Evolutionary conservation across 495 filamentous ascomycete genomes (phyloP).

Genomic region (Daldinia decipiens): DNA sequence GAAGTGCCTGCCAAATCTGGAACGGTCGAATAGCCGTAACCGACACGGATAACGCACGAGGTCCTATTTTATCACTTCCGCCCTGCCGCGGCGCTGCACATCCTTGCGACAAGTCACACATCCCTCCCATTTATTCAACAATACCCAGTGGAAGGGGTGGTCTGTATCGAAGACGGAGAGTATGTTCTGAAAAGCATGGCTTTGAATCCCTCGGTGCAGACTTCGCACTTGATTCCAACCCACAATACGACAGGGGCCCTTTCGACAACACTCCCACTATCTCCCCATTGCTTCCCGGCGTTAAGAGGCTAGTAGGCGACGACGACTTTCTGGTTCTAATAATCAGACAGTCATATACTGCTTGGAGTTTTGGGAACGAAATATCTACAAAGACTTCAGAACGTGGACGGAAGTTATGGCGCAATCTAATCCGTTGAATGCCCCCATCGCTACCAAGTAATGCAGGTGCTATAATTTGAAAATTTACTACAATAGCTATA

Average conservation of each 20-base stretch:
- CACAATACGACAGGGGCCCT: not conserved
- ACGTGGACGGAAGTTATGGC: conserved; percentile 21
- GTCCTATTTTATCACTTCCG: conserved; percentile 23
- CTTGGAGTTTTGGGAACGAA: conserved; percentile 42
- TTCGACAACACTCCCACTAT: not conserved
- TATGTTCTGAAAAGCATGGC: not conserved
- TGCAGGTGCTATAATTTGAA: not conserved
- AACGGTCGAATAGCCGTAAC: conserved; percentile 39
- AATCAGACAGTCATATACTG: conserved; percentile 39
- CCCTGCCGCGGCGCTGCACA: conserved; percentile 8
- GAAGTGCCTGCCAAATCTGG: conserved; percentile 42
- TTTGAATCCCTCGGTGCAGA: conserved; percentile 18
- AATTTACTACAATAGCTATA: not conserved
- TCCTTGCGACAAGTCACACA: conserved; percentile 2
- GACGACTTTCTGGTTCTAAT: conserved; percentile 46
- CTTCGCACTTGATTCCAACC: conserved; percentile 33
- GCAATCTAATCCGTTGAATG: conserved; percentile 21
- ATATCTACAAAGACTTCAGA: conserved; percentile 26
- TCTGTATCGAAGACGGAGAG: conserved; percentile 17
- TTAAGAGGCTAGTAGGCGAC: conserved; percentile 40
- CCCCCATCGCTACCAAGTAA: not conserved
- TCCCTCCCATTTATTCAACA: conserved; percentile 28
- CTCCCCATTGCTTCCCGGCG: conserved; percentile 8
- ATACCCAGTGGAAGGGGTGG: conserved; percentile 9
- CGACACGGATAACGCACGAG: conserved; percentile 19